Evolutionary conservation across 257 asterid species (phyloP).

Genomic region (Oldenlandia corymbosa): DNA sequence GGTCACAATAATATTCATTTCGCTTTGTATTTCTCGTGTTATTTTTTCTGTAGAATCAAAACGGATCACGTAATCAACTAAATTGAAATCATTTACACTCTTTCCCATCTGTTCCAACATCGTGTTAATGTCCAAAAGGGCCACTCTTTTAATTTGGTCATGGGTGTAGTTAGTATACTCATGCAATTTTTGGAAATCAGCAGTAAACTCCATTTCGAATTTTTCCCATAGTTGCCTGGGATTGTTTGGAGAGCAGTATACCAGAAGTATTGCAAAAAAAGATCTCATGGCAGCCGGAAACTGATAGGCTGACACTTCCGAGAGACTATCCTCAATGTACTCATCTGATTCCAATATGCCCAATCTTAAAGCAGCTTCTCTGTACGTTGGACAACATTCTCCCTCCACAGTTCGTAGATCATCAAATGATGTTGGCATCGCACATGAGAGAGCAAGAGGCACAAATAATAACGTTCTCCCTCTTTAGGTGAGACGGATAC

Average conservation of each 20-base stretch:
- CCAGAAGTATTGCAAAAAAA: not conserved
- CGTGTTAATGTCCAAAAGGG: not conserved
- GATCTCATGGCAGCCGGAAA: not conserved
- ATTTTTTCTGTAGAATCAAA: too few species aligned
- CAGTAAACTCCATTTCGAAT: not conserved
- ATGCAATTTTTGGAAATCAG: not conserved
- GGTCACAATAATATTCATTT: too few species aligned
- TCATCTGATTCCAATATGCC: not conserved
- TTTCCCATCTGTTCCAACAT: too few species aligned
- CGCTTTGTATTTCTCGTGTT: too few species aligned
- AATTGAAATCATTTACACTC: too few species aligned
- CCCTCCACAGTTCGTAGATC: not conserved
- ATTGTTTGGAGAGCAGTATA: not conserved
- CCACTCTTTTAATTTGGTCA: not conserved
- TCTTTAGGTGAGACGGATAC: too few species aligned
- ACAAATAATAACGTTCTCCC: too few species aligned
- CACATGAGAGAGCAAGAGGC: not conserved
- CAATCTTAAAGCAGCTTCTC: not conserved
- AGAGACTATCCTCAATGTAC: not conserved
- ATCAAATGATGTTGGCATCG: not conserved
- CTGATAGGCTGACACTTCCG: not conserved
- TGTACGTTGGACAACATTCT: too few species aligned
- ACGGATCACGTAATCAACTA: too few species aligned
- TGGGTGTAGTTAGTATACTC: not conserved
- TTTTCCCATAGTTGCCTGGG: not conserved